phyloP scores from a whole-genome alignment of 2,329 filamentous ascomycete genomes.

The Apiospora marii region DNA sequence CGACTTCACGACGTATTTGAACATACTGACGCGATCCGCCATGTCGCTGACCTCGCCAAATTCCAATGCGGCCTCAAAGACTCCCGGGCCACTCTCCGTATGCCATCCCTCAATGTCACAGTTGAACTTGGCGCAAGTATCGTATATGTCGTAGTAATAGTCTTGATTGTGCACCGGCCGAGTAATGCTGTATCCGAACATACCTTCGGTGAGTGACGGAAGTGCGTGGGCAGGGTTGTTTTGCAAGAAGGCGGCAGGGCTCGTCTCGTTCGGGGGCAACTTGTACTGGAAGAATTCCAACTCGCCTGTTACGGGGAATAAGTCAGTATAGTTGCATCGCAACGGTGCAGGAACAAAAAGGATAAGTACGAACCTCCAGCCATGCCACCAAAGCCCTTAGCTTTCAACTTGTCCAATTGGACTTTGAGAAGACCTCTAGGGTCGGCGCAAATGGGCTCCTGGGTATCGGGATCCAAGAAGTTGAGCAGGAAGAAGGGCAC shows the following conservation, averaged over 20 bases:
- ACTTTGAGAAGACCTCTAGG: constrained; percentile 72
- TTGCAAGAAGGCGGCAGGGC: constrained; percentile 71
- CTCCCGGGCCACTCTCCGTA: constrained; percentile 82
- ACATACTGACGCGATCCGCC: constrained; percentile 90
- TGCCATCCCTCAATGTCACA: constrained; percentile 85
- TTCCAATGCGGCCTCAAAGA: constrained; percentile 94
- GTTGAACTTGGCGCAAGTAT: constrained; percentile 73
- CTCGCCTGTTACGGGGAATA: constrained; percentile 63
- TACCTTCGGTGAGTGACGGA: constrained; percentile 77
- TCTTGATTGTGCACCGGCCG: constrained; percentile 79
- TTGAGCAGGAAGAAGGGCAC: constrained; percentile 79
- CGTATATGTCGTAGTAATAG: constrained; percentile 83
- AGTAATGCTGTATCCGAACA: constrained; percentile 85
- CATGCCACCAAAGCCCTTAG: constrained; percentile 73
- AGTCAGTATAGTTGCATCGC: neutral
- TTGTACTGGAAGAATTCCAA: constrained; percentile 71
- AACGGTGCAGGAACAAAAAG: too few relatives aligned
- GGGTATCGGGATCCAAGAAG: constrained; percentile 75
- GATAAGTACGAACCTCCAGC: constrained; percentile 69
- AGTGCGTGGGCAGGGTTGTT: constrained; percentile 70
- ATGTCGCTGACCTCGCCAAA: constrained; percentile 88
- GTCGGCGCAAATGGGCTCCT: constrained; percentile 71
- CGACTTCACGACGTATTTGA: constrained; percentile 95
- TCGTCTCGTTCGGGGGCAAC: constrained; percentile 55
- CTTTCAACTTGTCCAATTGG: constrained; percentile 65